phyloP scores from a whole-genome alignment of 2,329 filamentous ascomycete genomes.

The Nannizziopsis barbatae region DNA sequence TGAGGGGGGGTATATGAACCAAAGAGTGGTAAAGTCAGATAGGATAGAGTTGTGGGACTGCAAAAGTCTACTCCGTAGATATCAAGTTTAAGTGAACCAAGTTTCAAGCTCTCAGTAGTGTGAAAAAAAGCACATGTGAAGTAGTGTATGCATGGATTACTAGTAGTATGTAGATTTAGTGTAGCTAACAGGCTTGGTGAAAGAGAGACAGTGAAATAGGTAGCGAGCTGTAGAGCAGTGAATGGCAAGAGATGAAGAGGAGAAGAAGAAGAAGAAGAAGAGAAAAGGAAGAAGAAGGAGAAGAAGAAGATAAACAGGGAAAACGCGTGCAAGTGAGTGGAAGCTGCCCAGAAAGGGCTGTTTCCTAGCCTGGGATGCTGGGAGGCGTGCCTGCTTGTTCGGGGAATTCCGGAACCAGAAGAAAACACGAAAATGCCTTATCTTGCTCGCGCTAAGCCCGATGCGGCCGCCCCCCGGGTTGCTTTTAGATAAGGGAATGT shows the following conservation, averaged over 20 bases:
- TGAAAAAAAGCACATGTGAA: too few relatives aligned
- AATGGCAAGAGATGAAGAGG: background rate
- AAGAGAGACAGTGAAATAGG: background rate
- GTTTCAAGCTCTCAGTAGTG: too few relatives aligned
- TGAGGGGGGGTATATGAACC: background rate
- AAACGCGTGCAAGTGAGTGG: background rate
- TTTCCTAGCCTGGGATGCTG: background rate
- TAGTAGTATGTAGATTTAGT: too few relatives aligned
- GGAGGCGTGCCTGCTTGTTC: background rate
- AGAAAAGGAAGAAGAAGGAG: background rate
- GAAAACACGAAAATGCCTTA: slow-evolving; percentile 9
- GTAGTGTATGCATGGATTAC: too few relatives aligned
- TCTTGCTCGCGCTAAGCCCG: slow-evolving; percentile 6
- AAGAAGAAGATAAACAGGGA: background rate
- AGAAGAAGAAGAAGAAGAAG: background rate
- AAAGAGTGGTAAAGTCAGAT: background rate
- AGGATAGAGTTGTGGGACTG: background rate
- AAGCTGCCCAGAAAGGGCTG: background rate
- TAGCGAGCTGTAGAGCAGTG: background rate
- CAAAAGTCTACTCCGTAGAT: too few relatives aligned
- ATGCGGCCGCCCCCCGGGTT: background rate
- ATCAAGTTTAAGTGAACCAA: too few relatives aligned
- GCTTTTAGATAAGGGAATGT: slow-evolving; percentile 5
- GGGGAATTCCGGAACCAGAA: slow-evolving; percentile 1
- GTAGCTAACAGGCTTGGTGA: background rate